phyloP scores from a whole-genome alignment of 1,284 basidiomycete species.

The Sporisorium graminicola region DNA sequence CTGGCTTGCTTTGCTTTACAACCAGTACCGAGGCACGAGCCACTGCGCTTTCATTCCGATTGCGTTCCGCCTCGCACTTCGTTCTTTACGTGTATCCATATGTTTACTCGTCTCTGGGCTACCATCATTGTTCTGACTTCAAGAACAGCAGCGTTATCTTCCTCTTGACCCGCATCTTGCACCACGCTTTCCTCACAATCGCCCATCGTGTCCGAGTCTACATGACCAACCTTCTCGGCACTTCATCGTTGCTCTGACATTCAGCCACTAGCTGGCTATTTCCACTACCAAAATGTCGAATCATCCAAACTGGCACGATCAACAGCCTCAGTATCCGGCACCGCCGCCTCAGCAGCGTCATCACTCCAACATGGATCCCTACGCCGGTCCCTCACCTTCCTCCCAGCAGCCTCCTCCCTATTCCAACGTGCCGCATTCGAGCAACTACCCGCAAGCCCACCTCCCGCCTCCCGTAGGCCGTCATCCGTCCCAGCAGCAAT shows the following conservation, averaged over 20 bases:
- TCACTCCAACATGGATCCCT: constrained; percentile 37
- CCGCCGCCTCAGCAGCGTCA: constrained; percentile 29
- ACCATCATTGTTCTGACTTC: neutral
- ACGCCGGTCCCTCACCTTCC: constrained; percentile 24
- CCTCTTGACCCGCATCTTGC: neutral
- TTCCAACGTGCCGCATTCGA: constrained; percentile 12
- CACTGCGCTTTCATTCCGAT: neutral
- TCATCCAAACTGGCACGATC: constrained; percentile 46
- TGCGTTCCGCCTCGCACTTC: neutral
- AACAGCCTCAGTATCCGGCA: constrained; percentile 24
- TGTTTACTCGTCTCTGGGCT: neutral
- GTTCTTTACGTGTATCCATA: neutral
- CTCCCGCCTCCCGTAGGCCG: constrained; percentile 29
- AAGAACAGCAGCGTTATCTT: no score
- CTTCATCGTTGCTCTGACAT: neutral
- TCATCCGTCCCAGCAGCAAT: constrained; percentile 27
- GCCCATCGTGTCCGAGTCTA: neutral
- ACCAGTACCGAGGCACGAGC: no score
- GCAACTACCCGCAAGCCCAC: constrained; percentile 29
- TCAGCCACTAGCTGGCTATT: constrained; percentile 10
- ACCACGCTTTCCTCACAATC: neutral
- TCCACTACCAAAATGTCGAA: constrained; percentile 30
- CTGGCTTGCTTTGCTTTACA: neutral
- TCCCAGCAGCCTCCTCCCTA: constrained; percentile 21
- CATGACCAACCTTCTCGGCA: constrained; percentile 7